Conservation (phyloP, 23 red algal genomes). For the Gracilaria caudata region DNA sequence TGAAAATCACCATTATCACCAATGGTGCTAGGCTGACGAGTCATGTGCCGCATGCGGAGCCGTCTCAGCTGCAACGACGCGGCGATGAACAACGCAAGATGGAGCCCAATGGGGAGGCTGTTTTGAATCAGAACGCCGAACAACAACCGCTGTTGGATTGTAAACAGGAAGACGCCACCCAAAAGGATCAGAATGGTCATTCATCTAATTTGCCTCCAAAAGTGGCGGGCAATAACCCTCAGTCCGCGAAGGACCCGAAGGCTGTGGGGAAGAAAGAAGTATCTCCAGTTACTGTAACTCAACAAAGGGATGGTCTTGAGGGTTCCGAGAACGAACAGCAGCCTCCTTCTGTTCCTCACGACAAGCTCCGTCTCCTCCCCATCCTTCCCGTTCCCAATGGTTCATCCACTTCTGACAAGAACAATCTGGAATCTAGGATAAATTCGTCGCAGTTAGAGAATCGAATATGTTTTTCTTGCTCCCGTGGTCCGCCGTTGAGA, state of each 20-base stretch:
- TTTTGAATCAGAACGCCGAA: not conserved
- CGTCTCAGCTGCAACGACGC: not conserved
- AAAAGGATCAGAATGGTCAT: not conserved
- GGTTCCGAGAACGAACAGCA: not conserved
- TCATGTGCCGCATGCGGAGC: not conserved
- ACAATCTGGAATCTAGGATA: not conserved
- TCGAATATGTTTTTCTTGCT: conserved; percentile 45
- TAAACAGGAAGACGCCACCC: not conserved
- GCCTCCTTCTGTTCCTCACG: not conserved
- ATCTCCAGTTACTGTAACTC: conserved; percentile 30
- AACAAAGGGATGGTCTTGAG: not conserved
- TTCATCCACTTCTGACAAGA: not conserved
- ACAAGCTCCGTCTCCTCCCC: conserved; percentile 5
- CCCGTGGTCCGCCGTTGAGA: not conserved
- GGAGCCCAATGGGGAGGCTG: not conserved
- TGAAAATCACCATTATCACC: not conserved
- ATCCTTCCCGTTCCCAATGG: not conserved
- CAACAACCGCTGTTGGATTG: not conserved
- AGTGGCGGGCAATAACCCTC: not conserved
- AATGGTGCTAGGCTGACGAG: not conserved
- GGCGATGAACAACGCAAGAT: not conserved
- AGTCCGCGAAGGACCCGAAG: not conserved
- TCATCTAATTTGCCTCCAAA: not conserved
- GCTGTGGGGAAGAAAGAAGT: conserved; percentile 22
- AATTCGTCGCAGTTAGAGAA: not conserved